Evolutionary conservation across 2,329 filamentous ascomycete species (phyloP).

Genomic region (Aureobasidium lini): DNA sequence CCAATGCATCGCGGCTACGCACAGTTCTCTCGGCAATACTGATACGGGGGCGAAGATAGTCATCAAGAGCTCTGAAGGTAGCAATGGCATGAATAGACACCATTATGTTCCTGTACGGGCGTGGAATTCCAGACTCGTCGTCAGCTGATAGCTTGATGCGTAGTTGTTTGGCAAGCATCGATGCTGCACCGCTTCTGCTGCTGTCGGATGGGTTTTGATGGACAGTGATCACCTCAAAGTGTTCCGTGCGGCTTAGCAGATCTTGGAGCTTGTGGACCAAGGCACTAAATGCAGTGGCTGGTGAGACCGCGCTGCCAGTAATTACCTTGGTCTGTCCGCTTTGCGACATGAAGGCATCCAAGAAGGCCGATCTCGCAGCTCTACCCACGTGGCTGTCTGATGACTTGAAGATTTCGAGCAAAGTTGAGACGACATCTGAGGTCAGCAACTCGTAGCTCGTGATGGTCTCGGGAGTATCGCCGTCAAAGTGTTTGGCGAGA

Average conservation of each 20-base stretch:
- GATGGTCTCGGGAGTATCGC: constrained; percentile 82
- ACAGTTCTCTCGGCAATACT: constrained; percentile 65
- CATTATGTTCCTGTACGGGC: constrained; percentile 87
- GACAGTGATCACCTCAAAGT: constrained; percentile 95
- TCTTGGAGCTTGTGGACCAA: constrained; percentile 93
- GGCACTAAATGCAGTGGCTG: constrained; percentile 79
- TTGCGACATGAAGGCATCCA: constrained; percentile 85
- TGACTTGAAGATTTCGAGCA: constrained; percentile 76
- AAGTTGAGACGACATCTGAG: constrained; percentile 77
- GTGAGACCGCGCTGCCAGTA: constrained; percentile 58
- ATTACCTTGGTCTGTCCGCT: constrained; percentile 54
- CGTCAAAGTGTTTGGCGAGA: constrained; percentile 78
- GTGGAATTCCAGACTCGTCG: constrained; percentile 82
- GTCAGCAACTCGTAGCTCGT: constrained; percentile 91
- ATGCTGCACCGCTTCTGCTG: constrained; percentile 81
- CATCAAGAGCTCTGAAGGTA: constrained; percentile 92
- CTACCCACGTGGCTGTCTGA: constrained; percentile 47
- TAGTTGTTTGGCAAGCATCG: constrained; percentile 95
- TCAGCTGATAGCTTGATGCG: constrained; percentile 82
- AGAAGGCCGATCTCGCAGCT: constrained; percentile 71
- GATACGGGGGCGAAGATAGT: constrained; percentile 88
- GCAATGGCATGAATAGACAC: constrained; percentile 98
- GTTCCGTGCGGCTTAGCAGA: constrained; percentile 88
- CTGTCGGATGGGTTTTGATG: constrained; percentile 87
- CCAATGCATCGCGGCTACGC: constrained; percentile 54